Evolutionary conservation across 305 asterid species (phyloP), one percentile per base, ranked within the genome.

Genomic region (Fraxinus platypoda): DNA sequence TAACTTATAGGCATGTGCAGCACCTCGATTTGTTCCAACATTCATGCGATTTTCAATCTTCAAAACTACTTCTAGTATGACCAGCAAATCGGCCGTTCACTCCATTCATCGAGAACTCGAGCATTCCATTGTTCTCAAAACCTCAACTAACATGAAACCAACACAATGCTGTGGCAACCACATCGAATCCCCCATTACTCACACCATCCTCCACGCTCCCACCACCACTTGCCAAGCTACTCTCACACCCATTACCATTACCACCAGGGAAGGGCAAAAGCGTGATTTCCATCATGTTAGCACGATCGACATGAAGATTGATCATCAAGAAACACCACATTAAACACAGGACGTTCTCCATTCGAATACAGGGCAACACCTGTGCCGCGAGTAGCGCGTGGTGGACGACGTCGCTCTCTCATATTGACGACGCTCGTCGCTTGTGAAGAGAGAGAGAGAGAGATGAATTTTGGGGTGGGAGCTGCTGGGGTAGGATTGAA

Each of bases 21-120:
- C 97, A 1, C 98, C 98, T 0, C 98, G 92, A 43, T 96, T 94
- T 23, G 99, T 96, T 80, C 99, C 99, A 26, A 26, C 28, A 26
- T 96, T 96, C 99, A 96, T 96, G 71, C 99, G 94, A 78, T 94
- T 96, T 28, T 97, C 97, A 0, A 98, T 96, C 85, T 94, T 94
- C 80, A 94, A 83, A 74, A 96, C 98, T 12, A 98, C 98, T 88
- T 96, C 99, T 81, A 94, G 90, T 77, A 96, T 31, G 34, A 31
- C 34, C 34, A 31, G n/a, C n/a, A n/a, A n/a, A n/a, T n/a, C n/a
- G n/a, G n/a, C n/a, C n/a, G n/a, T n/a, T n/a, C n/a, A n/a, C n/a
- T n/a, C n/a, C n/a, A n/a, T n/a, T n/a, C n/a, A n/a, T n/a, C n/a
- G n/a, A n/a, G n/a, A n/a, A n/a, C n/a, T n/a, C n/a, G n/a, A n/a